A percentile compares a stretch with the other conserved stretches of the same genome.
Evolutionary conservation across 192 early-diverging fungal species (phyloP).

Genomic region (Backusella psychrophila): DNA sequence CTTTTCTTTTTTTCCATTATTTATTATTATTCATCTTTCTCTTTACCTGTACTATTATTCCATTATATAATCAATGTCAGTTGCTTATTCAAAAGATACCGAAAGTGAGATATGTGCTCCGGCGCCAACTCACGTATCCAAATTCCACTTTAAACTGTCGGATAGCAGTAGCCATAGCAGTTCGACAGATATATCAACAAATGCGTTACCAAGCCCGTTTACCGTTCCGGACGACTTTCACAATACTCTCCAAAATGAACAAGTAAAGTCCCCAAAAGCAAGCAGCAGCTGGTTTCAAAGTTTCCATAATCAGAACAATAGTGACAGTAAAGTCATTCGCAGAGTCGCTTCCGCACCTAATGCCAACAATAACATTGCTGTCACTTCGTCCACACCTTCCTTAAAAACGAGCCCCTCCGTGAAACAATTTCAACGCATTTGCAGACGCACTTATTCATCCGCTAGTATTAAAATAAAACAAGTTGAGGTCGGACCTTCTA

Average conservation of each 20-base stretch:
- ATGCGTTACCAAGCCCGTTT: neutral
- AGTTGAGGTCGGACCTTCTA: conserved; percentile 80
- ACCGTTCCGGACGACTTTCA: conserved; percentile 14
- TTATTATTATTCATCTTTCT: neutral
- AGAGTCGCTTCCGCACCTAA: conserved; percentile 53
- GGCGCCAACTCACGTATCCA: conserved; percentile 2
- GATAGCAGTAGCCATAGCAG: neutral
- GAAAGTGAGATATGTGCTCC: neutral
- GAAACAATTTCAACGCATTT: conserved; percentile 25
- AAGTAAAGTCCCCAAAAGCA: conserved; percentile 2
- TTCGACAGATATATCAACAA: neutral
- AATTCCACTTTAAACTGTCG: neutral
- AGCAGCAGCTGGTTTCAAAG: conserved; percentile 16
- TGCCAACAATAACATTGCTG: conserved; percentile 28
- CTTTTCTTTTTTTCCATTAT: neutral
- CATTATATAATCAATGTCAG: neutral
- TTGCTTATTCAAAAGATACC: neutral
- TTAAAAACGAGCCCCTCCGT: neutral
- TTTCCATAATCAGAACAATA: conserved; percentile 1
- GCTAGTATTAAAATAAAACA: conserved; percentile 80
- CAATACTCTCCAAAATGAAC: neutral
- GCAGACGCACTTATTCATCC: conserved; percentile 78
- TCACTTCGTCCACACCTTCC: neutral
- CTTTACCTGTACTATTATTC: neutral
- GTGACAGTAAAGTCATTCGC: conserved; percentile 35